Evolutionary conservation across 1,284 basidiomycete species (phyloP).

Genomic region (Pseudozyma flocculosa): DNA sequence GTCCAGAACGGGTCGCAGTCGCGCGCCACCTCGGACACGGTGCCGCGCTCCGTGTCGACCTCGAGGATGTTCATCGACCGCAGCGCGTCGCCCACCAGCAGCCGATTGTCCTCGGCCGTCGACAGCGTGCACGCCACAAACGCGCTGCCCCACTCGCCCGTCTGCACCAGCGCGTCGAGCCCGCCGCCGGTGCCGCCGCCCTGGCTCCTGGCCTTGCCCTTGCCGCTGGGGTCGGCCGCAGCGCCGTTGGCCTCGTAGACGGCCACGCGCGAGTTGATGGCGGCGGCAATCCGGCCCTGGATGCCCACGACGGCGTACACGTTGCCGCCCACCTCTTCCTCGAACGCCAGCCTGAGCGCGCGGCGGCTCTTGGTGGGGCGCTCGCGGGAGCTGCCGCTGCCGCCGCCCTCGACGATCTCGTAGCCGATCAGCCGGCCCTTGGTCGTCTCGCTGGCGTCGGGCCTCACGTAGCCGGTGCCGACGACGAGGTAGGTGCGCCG

Average conservation of each 20-base stretch:
- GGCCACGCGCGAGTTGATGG: constrained; percentile 50
- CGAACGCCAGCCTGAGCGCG: constrained; percentile 21
- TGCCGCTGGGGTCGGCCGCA: not conserved
- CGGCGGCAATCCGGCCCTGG: constrained; percentile 30
- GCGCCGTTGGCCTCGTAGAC: constrained; percentile 18
- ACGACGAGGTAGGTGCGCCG: constrained; percentile 29
- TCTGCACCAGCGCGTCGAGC: constrained; percentile 10
- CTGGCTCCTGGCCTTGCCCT: not conserved
- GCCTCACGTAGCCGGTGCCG: constrained; percentile 41
- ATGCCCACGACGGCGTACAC: constrained; percentile 42
- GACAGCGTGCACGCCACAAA: constrained; percentile 50
- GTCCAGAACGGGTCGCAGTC: constrained; percentile 57
- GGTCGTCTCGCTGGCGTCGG: constrained; percentile 26
- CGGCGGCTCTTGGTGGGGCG: constrained; percentile 9
- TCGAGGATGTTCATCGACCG: constrained; percentile 49
- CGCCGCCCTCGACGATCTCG: constrained; percentile 5
- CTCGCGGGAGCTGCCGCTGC: not conserved
- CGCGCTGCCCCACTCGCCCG: constrained; percentile 46
- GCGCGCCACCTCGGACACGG: constrained; percentile 44
- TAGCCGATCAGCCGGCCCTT: constrained; percentile 40
- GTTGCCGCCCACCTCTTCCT: constrained; percentile 40
- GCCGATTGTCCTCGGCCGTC: constrained; percentile 14
- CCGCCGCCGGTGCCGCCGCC: not conserved
- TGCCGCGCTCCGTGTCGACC: constrained; percentile 23
- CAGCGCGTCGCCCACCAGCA: constrained; percentile 54